These are phyloP conservation scores for Penicillium bovifimosum DNA, from an alignment of 495 filamentous ascomycete genomes.

Conservation along the genomic window DNA sequence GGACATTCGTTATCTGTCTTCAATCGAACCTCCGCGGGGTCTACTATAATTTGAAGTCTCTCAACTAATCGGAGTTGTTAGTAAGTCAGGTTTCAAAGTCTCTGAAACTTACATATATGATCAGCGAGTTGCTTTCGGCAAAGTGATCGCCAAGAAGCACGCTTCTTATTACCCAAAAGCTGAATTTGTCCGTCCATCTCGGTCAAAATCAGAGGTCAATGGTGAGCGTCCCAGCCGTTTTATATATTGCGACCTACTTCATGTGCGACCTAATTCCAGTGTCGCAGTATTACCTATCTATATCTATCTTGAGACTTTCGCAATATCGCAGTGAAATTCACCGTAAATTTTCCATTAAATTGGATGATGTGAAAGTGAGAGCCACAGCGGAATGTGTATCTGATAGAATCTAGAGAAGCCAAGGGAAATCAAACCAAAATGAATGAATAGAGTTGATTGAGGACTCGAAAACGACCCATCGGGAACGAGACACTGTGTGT, in stretches of 20 bases:
- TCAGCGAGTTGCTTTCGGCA: neutral
- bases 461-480: no score
- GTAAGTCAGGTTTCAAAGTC: neutral
- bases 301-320: no score
- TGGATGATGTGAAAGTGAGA: no score
- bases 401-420: no score
- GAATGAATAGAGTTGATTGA: no score
- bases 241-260: neutral
- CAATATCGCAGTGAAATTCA: no score
- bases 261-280: neutral
- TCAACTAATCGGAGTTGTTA: neutral
- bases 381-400: no score
- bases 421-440: no score
- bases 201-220: neutral
- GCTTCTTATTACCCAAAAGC: slow-evolving; percentile 2
- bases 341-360: no score
- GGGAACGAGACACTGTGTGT: no score
- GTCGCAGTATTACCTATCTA: neutral
- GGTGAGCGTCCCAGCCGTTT: neutral
- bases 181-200: neutral
- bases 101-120: neutral
- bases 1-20: no score
- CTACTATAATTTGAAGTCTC: neutral
- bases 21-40: no score
- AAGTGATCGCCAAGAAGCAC: neutral